These are phyloP conservation scores for Plectosphaerella plurivora DNA, from an alignment of 2,329 filamentous ascomycete genomes.

Conservation along the genomic window DNA sequence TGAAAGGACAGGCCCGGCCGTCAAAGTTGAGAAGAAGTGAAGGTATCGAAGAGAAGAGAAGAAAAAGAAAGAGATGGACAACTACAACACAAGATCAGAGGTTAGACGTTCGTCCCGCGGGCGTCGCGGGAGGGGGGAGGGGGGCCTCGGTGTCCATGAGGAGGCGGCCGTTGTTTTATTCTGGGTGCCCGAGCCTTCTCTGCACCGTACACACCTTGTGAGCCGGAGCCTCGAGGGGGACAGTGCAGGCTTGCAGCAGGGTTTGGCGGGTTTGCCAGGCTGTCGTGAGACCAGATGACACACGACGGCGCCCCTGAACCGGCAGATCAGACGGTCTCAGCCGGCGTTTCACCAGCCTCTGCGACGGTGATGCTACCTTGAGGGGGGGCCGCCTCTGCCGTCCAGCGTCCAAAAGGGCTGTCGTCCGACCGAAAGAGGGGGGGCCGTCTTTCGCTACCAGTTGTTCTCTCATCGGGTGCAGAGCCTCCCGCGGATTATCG, in stretches of 20 bases:
- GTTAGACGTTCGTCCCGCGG: no score
- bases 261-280: conserved; percentile 1
- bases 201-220: no score
- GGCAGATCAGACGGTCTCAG: conserved; percentile 13
- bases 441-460: no score
- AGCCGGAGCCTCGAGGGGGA: no score
- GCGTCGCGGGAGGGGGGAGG: background rate
- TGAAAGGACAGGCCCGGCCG: background rate
- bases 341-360: conserved; percentile 4
- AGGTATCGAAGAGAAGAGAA: background rate
- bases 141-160: background rate
- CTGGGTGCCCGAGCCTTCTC: background rate
- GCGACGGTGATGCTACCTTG: background rate
- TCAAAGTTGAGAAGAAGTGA: background rate
- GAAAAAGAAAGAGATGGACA: background rate
- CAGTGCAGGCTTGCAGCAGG: background rate
- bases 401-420: no score
- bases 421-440: background rate
- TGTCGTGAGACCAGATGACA: conserved; percentile 13
- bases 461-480: no score
- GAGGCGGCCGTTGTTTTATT: conserved; percentile 1
- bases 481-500: no score
- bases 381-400: background rate
- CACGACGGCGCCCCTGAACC: conserved; percentile 6
- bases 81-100: no score